Evolutionary conservation across 306 rosid species (phyloP).

Genomic region (Vigna nakashimae): DNA sequence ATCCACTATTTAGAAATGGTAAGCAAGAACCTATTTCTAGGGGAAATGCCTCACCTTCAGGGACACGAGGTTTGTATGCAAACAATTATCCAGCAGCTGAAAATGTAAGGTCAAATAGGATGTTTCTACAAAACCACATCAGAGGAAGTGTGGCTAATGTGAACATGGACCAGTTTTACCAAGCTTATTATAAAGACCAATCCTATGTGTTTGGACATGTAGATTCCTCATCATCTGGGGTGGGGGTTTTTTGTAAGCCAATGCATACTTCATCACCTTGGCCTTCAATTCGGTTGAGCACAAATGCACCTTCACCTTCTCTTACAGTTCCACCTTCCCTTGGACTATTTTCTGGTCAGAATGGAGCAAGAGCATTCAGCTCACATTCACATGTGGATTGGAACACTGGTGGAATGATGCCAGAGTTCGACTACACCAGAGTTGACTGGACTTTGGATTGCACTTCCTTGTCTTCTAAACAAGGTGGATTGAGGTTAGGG

Average conservation of each 20-base stretch:
- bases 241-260: constrained; percentile 58
- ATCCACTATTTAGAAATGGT: constrained; percentile 56
- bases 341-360: constrained; percentile 72
- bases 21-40: constrained; percentile 53
- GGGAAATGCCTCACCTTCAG: constrained; percentile 59
- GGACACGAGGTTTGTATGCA: constrained; percentile 59
- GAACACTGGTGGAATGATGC: constrained; percentile 60
- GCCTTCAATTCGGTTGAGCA: constrained; percentile 49
- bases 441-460: constrained; percentile 81
- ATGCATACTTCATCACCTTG: constrained; percentile 46
- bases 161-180: constrained; percentile 58
- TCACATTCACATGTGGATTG: constrained; percentile 67
- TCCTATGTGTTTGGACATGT: constrained; percentile 40
- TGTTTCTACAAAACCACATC: constrained; percentile 51
- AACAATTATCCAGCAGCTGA: constrained; percentile 45
- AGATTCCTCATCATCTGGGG: constrained; percentile 52
- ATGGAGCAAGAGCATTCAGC: constrained; percentile 59
- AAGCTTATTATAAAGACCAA: constrained; percentile 49
- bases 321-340: constrained; percentile 77
- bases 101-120: constrained; percentile 57
- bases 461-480: constrained; percentile 39
- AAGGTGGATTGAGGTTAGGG: constrained; percentile 61
- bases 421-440: constrained; percentile 66
- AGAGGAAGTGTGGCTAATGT: constrained; percentile 13
- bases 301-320: constrained; percentile 50